A percentile compares a stretch with the other conserved stretches of the same genome.
Conservation (phyloP, 345 rosid species). For the Bruguiera sexangula region DNA sequence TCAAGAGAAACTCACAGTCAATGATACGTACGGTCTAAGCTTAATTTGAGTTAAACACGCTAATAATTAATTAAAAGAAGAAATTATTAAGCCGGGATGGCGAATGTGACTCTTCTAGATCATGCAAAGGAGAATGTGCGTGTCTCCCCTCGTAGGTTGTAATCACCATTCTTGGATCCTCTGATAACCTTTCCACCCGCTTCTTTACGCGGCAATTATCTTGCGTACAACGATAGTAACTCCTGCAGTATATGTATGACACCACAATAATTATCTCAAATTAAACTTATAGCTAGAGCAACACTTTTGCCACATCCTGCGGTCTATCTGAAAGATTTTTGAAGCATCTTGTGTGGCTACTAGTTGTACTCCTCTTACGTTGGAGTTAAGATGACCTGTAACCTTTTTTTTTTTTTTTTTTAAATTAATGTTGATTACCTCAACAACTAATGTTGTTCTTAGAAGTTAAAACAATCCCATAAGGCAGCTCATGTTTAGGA, state of each 20-base stretch:
- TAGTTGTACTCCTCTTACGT: too few relatives aligned
- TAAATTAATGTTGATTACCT: too few relatives aligned
- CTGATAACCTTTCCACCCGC: constrained; percentile 94
- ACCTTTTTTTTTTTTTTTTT: too few relatives aligned
- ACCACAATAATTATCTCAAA: too few relatives aligned
- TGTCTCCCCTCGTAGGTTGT: constrained; percentile 98
- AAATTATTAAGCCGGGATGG: constrained; percentile 49
- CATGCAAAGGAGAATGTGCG: constrained; percentile 76
- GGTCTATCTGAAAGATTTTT: too few relatives aligned
- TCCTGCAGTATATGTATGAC: constrained; percentile 41
- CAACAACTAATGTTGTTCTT: too few relatives aligned
- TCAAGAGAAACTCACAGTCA: background rate
- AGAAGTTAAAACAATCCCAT: too few relatives aligned
- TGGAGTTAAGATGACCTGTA: too few relatives aligned
- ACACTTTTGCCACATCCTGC: too few relatives aligned
- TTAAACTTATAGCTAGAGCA: too few relatives aligned
- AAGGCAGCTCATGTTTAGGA: too few relatives aligned
- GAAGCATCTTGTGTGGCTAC: too few relatives aligned
- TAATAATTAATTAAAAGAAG: constrained; percentile 46
- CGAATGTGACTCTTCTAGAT: constrained; percentile 52
- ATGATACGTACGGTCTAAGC: background rate
- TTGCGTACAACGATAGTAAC: constrained; percentile 93
- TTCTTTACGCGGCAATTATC: constrained; percentile 93
- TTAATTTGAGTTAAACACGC: background rate
- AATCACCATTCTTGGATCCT: constrained; percentile 98